Base-by-base conservation (phyloP, 805 yeast genomes). In the Saccharomycopsis fodiens region DNA sequence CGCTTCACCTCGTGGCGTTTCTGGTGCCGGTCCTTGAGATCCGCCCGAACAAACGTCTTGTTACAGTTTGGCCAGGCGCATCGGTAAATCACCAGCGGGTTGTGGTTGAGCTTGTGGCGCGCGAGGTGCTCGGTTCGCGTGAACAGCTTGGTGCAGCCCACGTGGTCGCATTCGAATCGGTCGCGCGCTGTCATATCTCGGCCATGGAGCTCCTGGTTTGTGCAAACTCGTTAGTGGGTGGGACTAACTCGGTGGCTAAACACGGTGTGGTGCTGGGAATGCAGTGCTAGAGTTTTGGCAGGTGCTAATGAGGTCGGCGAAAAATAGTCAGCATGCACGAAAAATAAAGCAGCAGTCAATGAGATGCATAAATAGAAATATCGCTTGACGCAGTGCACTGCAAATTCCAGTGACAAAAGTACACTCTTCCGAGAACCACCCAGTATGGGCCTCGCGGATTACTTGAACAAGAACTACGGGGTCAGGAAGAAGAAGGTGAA, bases 101-200 rank as follows among this genome's bases (percentile, higher is more conserved):
- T 67, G 52, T 80, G 86, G 56, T 80, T 80, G 42, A 80, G 64
- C 55, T 76, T 72, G 56, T 80, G 86, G 42, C 86, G 62, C 2
- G 83, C 69, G 13, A 80, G 58, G 61, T 80, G 86, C 55, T 80
- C 86, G 1, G 79, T 71, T 41, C 86, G 57, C 19, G 76, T 71
- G 54, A 80, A 80, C 16, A 66, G 63, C 55, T 79, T 80, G 32
- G 63, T 66, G 54, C 86, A 80, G 30, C 69, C 69, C 6, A 68
- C 70, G 45, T 57, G 62, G 31, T 70, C 70, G 54, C 80, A 76
- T 17, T 54, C 52, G 45, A 54, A 62, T n/a, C 57, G 50, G 1
- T 32, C 20, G 36, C 36, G 20, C 29, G 29, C 6, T 6, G 29
- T 7, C 29, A 25, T 25, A 10, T 6, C 29, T 25, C 10, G 29